Conservation (phyloP, 2,329 filamentous ascomycete species). For the Xylariaceae sp. region DNA sequence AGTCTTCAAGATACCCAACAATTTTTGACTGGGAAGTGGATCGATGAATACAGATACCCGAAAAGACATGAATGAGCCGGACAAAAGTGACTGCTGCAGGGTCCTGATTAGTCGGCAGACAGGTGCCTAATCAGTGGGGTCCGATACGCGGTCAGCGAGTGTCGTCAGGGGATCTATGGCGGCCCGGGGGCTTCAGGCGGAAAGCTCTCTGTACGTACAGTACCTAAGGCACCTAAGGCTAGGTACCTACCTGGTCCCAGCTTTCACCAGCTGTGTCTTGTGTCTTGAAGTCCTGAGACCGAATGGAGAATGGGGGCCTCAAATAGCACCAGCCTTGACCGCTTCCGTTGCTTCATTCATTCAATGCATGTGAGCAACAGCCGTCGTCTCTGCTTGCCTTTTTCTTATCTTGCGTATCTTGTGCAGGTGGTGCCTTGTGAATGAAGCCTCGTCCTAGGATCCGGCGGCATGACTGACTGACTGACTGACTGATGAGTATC, state of each 20-base stretch:
- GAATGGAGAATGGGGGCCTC: neutral
- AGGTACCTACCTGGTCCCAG: slow-evolving; percentile 2
- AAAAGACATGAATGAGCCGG: too few relatives aligned
- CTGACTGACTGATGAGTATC: too few relatives aligned
- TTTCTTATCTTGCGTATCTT: too few relatives aligned
- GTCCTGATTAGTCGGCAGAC: slow-evolving; percentile 9
- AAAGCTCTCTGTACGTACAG: too few relatives aligned
- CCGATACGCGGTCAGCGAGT: neutral
- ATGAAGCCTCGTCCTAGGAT: neutral
- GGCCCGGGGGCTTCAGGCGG: neutral
- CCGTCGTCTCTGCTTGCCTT: neutral
- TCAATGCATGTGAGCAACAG: slow-evolving; percentile 17
- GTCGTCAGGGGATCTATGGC: neutral
- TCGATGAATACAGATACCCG: too few relatives aligned
- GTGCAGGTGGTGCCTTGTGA: neutral
- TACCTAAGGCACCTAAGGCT: neutral
- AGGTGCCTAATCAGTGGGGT: neutral
- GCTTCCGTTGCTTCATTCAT: slow-evolving; percentile 19
- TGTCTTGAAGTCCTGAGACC: neutral
- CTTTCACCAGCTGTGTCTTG: neutral
- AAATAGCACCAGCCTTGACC: slow-evolving; percentile 18
- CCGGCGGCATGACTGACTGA: too few relatives aligned
- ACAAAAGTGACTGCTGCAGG: slow-evolving; percentile 3
- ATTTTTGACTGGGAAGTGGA: too few relatives aligned
- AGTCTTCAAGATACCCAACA: too few relatives aligned